Conservation (phyloP, 2,329 filamentous ascomycete genomes). For the Ceratocystiopsis brevicomis region DNA sequence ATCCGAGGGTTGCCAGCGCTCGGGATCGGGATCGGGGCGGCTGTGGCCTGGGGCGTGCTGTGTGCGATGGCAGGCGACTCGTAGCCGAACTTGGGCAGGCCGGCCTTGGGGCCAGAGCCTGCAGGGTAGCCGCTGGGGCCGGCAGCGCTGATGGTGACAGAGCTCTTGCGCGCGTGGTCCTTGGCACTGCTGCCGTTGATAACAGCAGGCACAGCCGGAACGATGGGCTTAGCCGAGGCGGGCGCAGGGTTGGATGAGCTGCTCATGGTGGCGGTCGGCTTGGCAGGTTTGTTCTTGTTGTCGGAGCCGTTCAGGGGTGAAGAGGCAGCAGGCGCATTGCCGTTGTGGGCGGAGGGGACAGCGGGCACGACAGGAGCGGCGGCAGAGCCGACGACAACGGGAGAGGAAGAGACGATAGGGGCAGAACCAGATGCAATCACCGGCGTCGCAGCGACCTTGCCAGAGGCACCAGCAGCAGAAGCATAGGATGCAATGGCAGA, state of each 20-base stretch:
- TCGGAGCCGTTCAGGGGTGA: constrained; percentile 70
- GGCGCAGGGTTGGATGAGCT: background rate
- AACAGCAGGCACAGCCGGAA: constrained; percentile 41
- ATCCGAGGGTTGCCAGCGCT: constrained; percentile 40
- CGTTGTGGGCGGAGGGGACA: constrained; percentile 12
- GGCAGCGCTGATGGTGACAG: constrained; percentile 78
- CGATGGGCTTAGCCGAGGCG: constrained; percentile 20
- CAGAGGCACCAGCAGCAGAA: constrained; percentile 43
- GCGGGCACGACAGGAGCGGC: constrained; percentile 26
- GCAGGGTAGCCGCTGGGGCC: constrained; percentile 49
- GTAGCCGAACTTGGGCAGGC: constrained; percentile 53
- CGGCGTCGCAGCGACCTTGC: constrained; percentile 43
- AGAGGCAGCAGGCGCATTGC: constrained; percentile 11
- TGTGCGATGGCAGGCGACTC: constrained; percentile 48
- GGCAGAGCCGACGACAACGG: constrained; percentile 36
- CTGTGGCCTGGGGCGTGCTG: constrained; percentile 42
- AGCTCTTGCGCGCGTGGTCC: constrained; percentile 70
- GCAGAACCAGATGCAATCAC: constrained; percentile 40
- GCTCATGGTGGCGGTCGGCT: constrained; percentile 3
- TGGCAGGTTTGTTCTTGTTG: constrained; percentile 2
- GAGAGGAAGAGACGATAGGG: constrained; percentile 14
- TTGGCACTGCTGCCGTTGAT: constrained; percentile 48
- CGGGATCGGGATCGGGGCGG: constrained; percentile 43
- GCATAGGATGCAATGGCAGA: constrained; percentile 43
- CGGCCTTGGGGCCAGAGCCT: constrained; percentile 36